A percentile compares a stretch with the other conserved stretches of the same genome.
These are phyloP conservation scores for Angomonas ambiguus DNA, from an alignment of 208 protist species.

Conservation along the genomic window DNA sequence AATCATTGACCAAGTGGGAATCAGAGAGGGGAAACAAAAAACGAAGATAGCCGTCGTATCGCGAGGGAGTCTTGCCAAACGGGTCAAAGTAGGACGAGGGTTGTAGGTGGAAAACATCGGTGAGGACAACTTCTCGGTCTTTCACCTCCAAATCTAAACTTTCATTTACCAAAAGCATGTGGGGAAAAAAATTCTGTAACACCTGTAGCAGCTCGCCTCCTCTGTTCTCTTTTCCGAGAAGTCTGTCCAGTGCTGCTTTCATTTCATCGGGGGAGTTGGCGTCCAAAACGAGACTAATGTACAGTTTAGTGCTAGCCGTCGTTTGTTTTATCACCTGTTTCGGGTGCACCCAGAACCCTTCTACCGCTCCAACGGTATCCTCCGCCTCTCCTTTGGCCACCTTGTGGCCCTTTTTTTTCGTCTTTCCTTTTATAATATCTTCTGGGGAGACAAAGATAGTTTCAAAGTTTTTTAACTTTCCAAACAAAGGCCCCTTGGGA, in stretches of 20 bases:
- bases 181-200: constrained; percentile 19
- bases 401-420: background rate
- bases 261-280: constrained; percentile 43
- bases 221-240: constrained; percentile 6
- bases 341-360: constrained; percentile 34
- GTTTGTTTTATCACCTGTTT: constrained; percentile 55
- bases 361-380: background rate
- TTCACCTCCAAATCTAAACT: background rate
- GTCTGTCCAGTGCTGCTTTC: constrained; percentile 14
- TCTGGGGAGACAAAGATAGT: constrained; percentile 1
- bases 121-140: background rate
- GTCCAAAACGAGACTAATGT: constrained; percentile 76
- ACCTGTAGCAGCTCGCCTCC: constrained; percentile 13
- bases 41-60: background rate
- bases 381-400: background rate
- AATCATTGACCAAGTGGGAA: background rate
- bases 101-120: background rate
- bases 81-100: background rate
- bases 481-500: constrained; percentile 60
- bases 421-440: background rate
- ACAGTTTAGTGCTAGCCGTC: constrained; percentile 37
- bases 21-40: background rate
- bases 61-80: background rate
- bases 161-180: constrained; percentile 10
- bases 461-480: constrained; percentile 54